Evolutionary conservation across 495 filamentous ascomycete genomes (phyloP), one percentile per base, ranked within the genome.

Genomic region (Chaetomium cochliodes): DNA sequence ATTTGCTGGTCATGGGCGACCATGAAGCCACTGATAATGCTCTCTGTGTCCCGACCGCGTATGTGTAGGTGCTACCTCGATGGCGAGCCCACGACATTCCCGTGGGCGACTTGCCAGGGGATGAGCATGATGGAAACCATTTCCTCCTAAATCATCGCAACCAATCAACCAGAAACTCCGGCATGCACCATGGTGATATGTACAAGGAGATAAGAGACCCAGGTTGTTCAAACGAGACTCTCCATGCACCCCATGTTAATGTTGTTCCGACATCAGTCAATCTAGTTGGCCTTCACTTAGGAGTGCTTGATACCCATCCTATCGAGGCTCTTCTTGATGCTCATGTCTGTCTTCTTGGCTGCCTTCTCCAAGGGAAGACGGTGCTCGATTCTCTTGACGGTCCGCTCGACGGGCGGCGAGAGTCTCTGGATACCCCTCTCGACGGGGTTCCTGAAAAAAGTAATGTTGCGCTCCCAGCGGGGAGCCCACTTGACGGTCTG

Each of bases 401-500:
- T 74, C 47, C 71, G 69, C 22, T 76, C 72, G 15, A 79, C 59
- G 52, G 76, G 77, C 6, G 80, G 80, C 16, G 77, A 70, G 58
- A 78, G 70, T 2, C 76, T 70, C 63, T 78, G 76, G 58, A 80
- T 75, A 60, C 79, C 65, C 9, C 76, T 74, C 68, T 77, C 76
- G 30, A 77, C 76, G 26, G 79, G 79, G 26, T 71, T 67, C 61
- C 73, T 74, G 67, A 82, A 76, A 70, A 75, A 75, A 12, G 69
- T 77, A 66, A 79, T 82, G 74, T 79, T 82, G 56, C 78, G 76
- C 68, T 83, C 77, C 80, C 80, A 83, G 28, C 73, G 73, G 11
- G 80, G 80, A 9, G 80, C 80, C 80, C 80, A 83, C 62, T 77
- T 74, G 49, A 67, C 60, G 0, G 80, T 82, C 70, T 80, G 78